Evolutionary conservation across 2,329 filamentous ascomycete genomes (phyloP), one percentile per base, ranked within the genome.

Genomic region (Tolypocladium cylindrosporum): DNA sequence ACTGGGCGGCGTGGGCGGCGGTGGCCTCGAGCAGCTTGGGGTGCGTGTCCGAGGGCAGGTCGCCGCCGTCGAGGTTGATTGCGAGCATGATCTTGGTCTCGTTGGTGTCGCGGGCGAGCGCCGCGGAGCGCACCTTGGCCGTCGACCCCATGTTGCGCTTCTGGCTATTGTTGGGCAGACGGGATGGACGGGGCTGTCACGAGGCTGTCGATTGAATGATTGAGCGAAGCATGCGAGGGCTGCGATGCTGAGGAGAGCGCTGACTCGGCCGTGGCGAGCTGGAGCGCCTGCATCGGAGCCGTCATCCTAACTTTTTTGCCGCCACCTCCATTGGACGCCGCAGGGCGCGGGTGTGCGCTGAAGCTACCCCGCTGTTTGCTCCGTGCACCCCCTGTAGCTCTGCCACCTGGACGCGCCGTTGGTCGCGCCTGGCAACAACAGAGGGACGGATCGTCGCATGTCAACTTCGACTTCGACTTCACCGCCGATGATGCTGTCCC

Each of bases 51-150:
- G 83, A 78, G 34, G 88, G 85, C 71, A 90, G 88, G 48, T 79
- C 80, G 68, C 93, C 94, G 71, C 94, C 94, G 75, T 99, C 94
- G 61, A 99, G 83, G 76, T 94, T 96, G 66, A 99, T 81, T 43
- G 90, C 90, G 62, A 97, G 81, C 71, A 94, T 87, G 74, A 99
- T 96, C 72, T 95, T 96, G 71, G 94, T 99, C 79, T 99, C 94
- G 78, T 97, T 97, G 69, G 94, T 99, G 75, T 93, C 88, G 72
- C 94, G 91, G 63, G 88, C 86, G 66, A 97, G 78, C 57, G 87
- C 84, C 55, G 90, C 86, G 73, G 87, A 90, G 70, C 93, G 89
- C 50, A 74, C 69, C 56, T 67, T 58, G 39, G 63, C 58, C 51
- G 67, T 52, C 50, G 68, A 61, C 41, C 64, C 62, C 68, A 69